These are phyloP conservation scores for Combretum micranthum DNA, from an alignment of 345 rosid genomes.

Conservation along the genomic window DNA sequence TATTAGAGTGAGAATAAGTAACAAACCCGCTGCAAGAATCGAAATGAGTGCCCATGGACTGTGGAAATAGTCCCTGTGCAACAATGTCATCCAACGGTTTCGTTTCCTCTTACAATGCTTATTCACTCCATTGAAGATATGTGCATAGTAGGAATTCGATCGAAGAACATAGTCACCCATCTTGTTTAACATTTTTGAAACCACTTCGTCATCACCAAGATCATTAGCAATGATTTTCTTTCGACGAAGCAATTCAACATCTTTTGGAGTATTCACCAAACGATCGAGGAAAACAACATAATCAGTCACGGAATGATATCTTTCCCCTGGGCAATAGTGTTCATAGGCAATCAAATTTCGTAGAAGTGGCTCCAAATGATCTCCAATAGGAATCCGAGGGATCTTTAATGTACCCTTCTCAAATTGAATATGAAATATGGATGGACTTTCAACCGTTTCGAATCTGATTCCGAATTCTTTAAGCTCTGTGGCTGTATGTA, in stretches of 20 bases:
- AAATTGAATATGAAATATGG: background rate
- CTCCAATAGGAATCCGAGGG: background rate
- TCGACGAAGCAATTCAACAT: background rate
- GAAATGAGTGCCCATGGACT: background rate
- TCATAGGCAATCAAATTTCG: background rate
- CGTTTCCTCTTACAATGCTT: background rate
- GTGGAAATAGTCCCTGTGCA: background rate
- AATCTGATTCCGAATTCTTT: background rate
- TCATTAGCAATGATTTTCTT: background rate
- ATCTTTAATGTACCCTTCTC: background rate
- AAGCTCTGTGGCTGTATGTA: background rate
- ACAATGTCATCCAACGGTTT: background rate
- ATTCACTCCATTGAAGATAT: background rate
- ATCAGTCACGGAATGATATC: background rate
- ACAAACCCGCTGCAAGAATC: too few relatives aligned
- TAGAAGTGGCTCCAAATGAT: background rate
- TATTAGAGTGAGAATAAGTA: too few relatives aligned
- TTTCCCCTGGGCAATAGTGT: background rate
- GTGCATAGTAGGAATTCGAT: background rate
- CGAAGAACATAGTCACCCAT: background rate
- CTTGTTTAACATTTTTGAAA: background rate
- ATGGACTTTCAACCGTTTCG: background rate
- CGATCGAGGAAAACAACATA: background rate
- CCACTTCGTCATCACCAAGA: too few relatives aligned
- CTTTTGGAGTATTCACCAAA: background rate